Base-by-base conservation (phyloP, 768 basidiomycete genomes). In the Lentinula guzmanii region DNA sequence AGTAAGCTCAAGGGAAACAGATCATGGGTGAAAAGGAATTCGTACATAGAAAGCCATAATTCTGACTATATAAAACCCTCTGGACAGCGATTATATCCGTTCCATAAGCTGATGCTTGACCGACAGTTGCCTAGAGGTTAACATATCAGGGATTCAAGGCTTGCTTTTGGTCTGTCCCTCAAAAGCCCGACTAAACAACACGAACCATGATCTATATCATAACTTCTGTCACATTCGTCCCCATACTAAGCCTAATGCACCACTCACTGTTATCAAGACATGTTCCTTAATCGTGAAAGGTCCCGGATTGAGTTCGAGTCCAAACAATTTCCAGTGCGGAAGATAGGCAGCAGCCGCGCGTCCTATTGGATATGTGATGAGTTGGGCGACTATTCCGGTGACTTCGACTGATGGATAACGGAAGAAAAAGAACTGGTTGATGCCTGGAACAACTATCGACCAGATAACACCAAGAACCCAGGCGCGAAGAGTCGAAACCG, bases 351-450 rank as follows among this genome's bases (percentile, higher is more conserved):
- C 88, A 82, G 86, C 89, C 1, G 77, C 71, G 24, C 86, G 80
- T 28, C 89, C 89, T 5, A 89, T 62, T 0, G 90, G 91, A 65
- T 90, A 86, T 5, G 82, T 81, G 6, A 92, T 67, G 15, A 93
- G 74, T 64, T 89, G 85, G 0, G 88, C 86, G n/a, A 91, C 85
- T 60, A 89, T 79, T 76, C 77, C 76, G n/a, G 78, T 79, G 63
- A 91, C 79, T 24, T 76, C 75, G 11, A 91, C 84, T 35, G 80
- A 80, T 4, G 88, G 89, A 67, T 83, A 90, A 33, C 89, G 82
- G 65, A 90, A 83, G 70, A 81, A 86, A 72, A 90, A 90, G 74
- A 89, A 90, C 66, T 90, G 89, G 71, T 91, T 91, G 76, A 90
- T 77, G 46, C 89, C 87, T 0, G 89, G 79, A 21, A 91, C 77